Base-by-base conservation (phyloP, 108 stramenopile species). In the Nitzschia sp. region DNA sequence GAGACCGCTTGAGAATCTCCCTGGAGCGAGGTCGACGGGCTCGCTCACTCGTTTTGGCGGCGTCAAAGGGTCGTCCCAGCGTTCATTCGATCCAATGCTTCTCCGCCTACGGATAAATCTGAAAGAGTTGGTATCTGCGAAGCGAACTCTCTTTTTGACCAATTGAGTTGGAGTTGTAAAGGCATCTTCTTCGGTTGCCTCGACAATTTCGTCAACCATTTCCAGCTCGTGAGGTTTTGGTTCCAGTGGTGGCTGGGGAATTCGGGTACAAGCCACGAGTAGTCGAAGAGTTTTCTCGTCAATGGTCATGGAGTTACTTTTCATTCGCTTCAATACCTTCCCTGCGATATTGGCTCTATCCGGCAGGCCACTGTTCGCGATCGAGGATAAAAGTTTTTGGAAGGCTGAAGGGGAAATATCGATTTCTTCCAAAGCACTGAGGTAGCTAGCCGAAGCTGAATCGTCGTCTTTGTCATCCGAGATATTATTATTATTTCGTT, bases 21-120 rank as follows among this genome's bases (percentile, higher is more conserved):
- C 21, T 1, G 47, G 30, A 32, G 48, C 28, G 8, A 64, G 30
- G 25, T 64, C 48, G 1, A 64, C 63, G 17, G 45, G 32, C 1
- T 19, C 31, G 27, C n/a, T 52, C 1, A 64, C 32, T 48, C 48
- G 2, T 50, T 64, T 64, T 22, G 63, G 63, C 1, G 63, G 63
- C 0, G 63, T 64, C 47, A 64, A 27, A 1, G 63, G 63, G 32
- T 64, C 63, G 28, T 52, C 63, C 63, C 63, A 64, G 11, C 63
- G 45, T 11, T 64, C 63, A 33, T 52, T 64, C 1, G 63, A 64
- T 15, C 48, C 46, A 11, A 64, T 64, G 25, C 63, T 64, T 31
- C 63, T 27, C 22, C 63, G n/a, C 13, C 63, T 27, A 30, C 63
- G 29, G 23, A 64, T 64, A 23, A 64, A 35, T 48, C 63, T 1